A percentile compares a stretch with the other conserved stretches of the same genome.
phyloP scores from a whole-genome alignment of 352 stramenopile genomes.

The Globisporangium viniferum region DNA sequence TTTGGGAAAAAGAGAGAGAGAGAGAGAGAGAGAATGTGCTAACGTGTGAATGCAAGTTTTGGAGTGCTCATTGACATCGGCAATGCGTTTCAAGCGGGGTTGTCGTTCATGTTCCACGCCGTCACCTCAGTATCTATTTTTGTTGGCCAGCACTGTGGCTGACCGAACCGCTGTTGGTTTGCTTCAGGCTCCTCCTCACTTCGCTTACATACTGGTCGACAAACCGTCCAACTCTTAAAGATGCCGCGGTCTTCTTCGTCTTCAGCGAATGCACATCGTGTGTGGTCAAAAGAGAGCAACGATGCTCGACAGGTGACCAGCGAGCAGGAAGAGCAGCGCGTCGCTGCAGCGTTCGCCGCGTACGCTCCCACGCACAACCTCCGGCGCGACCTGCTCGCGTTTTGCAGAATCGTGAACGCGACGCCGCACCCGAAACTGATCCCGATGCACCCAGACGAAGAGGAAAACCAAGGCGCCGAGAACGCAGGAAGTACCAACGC shows the following conservation, averaged over 20 bases:
- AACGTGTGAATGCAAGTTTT: conserved; percentile 2
- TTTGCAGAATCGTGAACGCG: conserved; percentile 48
- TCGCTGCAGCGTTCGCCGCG: conserved; percentile 22
- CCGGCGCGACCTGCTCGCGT: conserved; percentile 58
- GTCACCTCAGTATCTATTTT: background rate
- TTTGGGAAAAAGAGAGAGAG: background rate
- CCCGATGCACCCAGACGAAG: conserved; percentile 54
- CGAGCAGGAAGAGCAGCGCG: conserved; percentile 10
- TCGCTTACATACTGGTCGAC: background rate
- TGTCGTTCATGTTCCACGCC: background rate
- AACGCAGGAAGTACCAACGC: conserved; percentile 7
- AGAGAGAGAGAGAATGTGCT: background rate
- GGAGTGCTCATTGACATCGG: background rate
- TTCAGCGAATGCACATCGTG: conserved; percentile 2
- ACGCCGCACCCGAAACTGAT: conserved; percentile 65
- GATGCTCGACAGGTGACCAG: conserved; percentile 21
- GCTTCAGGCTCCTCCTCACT: too few species aligned
- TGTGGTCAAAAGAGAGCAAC: conserved; percentile 59
- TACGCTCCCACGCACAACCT: conserved; percentile 35
- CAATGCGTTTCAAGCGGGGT: background rate
- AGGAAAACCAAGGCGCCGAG: conserved; percentile 42
- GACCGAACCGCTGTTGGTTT: too few species aligned
- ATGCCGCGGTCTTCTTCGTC: conserved; percentile 10
- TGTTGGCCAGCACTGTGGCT: background rate
- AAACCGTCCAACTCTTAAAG: background rate